Base-by-base conservation (phyloP, 176 grass and related monocot species). In the Carex littledalei region DNA sequence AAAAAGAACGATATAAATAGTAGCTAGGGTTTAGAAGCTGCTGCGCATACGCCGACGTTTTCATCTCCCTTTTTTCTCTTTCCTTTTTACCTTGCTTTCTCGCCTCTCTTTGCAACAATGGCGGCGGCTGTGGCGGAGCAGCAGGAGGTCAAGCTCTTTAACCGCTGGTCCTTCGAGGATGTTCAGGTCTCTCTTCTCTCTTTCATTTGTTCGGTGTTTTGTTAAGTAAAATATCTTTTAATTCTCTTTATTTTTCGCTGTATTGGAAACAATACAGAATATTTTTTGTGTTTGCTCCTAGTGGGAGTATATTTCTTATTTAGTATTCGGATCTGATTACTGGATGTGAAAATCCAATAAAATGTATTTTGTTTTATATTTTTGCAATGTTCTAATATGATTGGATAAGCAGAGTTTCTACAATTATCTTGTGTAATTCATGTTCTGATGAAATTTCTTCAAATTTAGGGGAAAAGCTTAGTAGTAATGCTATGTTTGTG, bases 121-220 rank as follows among this genome's bases (percentile, higher is more conserved):
- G 87, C 88, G 26, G 91, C 71, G 53, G 89, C 8, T 21, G 63
- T 71, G n/a, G 29, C 17, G 67, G 86, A 43, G 54, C 88, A 86
- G 39, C 79, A 87, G 66, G 76, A 85, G 3, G 87, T 93, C 24
- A 95, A 95, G 91, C 91, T 95, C 62, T 95, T 93, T 85, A 95
- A 95, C 62, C 84, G 89, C 45, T 93, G 94, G 91, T 85, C 91
- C 84, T 95, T 95, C 85, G 94, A 95, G 0, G 91, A 95, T 20
- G 93, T 92, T 12, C 84, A 89, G 93, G 93, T 50, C 37, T 5
- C 41, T 35, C 29, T 1, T 4, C 29, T 72, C 61, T 62, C 5
- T 15, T 14, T 8, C 12, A 21, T 35, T 35, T 6, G 5, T 62
- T 63, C 32, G 26, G 24, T 34, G 8, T 29, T 81, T 82, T 11